These are phyloP conservation scores for Trichothecium roseum DNA, from an alignment of 2,329 filamentous ascomycete species.

Conservation along the genomic window DNA sequence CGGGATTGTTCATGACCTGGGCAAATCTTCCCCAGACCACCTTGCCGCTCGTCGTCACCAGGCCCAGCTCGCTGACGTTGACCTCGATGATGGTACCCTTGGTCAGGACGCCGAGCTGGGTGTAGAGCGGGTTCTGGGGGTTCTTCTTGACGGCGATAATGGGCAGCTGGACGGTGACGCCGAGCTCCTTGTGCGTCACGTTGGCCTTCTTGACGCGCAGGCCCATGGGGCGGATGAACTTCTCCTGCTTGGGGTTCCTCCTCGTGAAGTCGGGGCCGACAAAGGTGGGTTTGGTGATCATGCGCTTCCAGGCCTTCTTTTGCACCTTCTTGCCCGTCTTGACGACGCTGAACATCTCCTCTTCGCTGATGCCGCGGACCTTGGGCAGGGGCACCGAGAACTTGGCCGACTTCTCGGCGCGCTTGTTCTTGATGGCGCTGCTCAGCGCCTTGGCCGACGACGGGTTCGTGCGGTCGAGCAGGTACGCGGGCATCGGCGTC, in stretches of 20 bases:
- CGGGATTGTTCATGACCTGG: slow-evolving; percentile 48
- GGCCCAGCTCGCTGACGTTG: slow-evolving; percentile 82
- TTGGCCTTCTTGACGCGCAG: slow-evolving; percentile 42
- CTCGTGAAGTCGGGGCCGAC: slow-evolving; percentile 86
- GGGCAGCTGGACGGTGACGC: slow-evolving; percentile 78
- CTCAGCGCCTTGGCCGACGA: slow-evolving; percentile 58
- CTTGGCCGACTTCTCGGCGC: slow-evolving; percentile 85
- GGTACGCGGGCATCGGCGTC: slow-evolving; percentile 81
- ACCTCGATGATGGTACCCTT: slow-evolving; percentile 78
- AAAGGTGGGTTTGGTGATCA: slow-evolving; percentile 56
- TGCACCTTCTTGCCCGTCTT: slow-evolving; percentile 91
- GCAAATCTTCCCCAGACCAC: slow-evolving; percentile 86
- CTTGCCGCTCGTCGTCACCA: slow-evolving; percentile 86
- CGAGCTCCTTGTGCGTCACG: slow-evolving; percentile 64
- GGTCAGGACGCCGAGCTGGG: slow-evolving; percentile 80
- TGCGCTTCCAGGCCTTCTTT: slow-evolving; percentile 72
- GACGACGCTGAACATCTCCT: slow-evolving; percentile 96
- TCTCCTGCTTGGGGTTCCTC: slow-evolving; percentile 70
- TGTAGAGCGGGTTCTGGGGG: slow-evolving; percentile 82
- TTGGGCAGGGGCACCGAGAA: slow-evolving; percentile 90
- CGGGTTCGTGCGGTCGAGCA: slow-evolving; percentile 70
- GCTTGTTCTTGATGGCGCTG: slow-evolving; percentile 90
- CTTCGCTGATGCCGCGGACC: slow-evolving; percentile 81
- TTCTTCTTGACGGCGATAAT: slow-evolving; percentile 58
- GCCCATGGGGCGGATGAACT: slow-evolving; percentile 40